Evolutionary conservation across 2,329 filamentous ascomycete genomes (phyloP), one percentile per base, ranked within the genome.

Genomic region (Aureobasidium sp.): DNA sequence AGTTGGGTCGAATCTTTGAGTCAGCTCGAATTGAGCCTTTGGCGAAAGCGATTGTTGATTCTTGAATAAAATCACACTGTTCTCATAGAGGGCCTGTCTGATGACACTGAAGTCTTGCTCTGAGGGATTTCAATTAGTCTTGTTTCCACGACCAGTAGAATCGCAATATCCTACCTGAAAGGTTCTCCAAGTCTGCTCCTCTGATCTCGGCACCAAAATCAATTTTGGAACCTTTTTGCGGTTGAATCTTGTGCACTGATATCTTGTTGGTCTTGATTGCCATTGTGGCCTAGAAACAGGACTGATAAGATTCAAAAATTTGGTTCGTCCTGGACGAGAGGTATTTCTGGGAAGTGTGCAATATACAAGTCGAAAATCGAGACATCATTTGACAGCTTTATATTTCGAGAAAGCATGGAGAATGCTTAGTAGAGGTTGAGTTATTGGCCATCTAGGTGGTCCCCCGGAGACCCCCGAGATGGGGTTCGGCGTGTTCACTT

Each of bases 21-120:
- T 90, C 35, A 90, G 74, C 58, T 85, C 79, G 62, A 83, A 90
- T 64, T 90, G 86, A 6, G 85, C 83, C 63, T 79, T 81, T 1
- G 87, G 83, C 0, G 83, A 79, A 21, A 84, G 72, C 37, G 79
- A 73, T 38, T 72, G 63, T 64, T 89, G 85, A 63, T 80, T 74
- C 66, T 85, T 88, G 71, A 90, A 79, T 24, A 90, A 76, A 10
- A 90, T 73, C 12, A 90, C 79, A 56, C 86, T 83, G 63, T 86
- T 72, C 11, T 70, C 75, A 72, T 86, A 89, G 4, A 90, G 77
- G 1, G 84, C 80, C 16, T 81, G 69, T 55, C 76, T 79, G 62
- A 90, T 81, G 17, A 75, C 66, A 6, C 75, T 70, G 63, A 88
- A 88, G 61, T 86, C 81, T 59, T 73, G 73, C 59, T 87, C 83